A percentile compares a stretch with the other conserved stretches of the same genome.
Conservation (phyloP, 2,329 filamentous ascomycete genomes). For the Neoascochyta sp. region DNA sequence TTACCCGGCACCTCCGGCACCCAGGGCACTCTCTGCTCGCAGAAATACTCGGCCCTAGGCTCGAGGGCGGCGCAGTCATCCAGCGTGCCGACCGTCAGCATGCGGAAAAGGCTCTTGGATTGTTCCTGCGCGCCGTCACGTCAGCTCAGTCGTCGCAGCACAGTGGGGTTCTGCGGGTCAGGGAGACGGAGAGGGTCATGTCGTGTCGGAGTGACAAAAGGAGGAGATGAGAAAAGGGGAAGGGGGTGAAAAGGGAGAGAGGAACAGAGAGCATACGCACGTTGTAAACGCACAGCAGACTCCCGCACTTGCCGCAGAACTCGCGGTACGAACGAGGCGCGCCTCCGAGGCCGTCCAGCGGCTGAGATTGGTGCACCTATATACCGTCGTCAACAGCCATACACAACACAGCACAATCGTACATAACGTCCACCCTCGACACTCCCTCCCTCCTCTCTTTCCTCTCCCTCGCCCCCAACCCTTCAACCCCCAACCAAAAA, state of each 20-base stretch:
- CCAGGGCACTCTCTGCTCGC: conserved; percentile 42
- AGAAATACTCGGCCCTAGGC: conserved; percentile 69
- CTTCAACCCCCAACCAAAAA: too few relatives aligned
- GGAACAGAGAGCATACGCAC: conserved; percentile 6
- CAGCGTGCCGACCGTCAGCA: conserved; percentile 20
- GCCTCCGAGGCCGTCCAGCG: conserved; percentile 52
- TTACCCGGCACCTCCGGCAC: conserved; percentile 22
- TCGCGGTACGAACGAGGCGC: conserved; percentile 48
- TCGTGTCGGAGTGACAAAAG: too few relatives aligned
- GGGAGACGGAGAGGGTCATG: too few relatives aligned
- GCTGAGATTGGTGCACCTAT: conserved; percentile 46
- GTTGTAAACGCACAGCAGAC: conserved; percentile 52
- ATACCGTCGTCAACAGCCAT: conserved; percentile 3
- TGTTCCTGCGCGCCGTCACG: conserved; percentile 13
- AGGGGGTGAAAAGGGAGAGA: too few relatives aligned
- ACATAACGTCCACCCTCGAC: background rate
- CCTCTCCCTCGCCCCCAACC: too few relatives aligned
- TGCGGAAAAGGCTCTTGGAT: conserved; percentile 20
- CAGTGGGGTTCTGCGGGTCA: too few relatives aligned
- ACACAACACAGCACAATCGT: background rate
- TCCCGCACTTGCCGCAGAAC: conserved; percentile 53
- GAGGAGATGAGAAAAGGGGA: too few relatives aligned
- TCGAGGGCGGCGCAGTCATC: conserved; percentile 23
- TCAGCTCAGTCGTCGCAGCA: background rate
- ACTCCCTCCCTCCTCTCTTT: background rate